A percentile compares a stretch with the other conserved stretches of the same genome.
Conservation (phyloP, 768 basidiomycete species). For the Lactarius hengduanensis region DNA sequence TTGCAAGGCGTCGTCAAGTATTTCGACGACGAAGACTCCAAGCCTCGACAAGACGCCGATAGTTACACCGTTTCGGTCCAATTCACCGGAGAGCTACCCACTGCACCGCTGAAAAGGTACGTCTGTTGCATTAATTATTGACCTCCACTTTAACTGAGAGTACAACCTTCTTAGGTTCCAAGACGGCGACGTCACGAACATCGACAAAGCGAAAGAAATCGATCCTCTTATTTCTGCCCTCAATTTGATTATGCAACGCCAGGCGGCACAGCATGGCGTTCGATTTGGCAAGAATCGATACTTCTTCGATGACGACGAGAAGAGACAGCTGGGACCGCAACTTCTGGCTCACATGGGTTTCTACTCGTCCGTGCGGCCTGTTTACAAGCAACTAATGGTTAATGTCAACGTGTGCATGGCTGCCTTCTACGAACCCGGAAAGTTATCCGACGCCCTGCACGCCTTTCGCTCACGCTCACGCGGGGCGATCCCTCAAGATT, state of each 20-base stretch:
- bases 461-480: constrained; percentile 45
- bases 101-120: constrained; percentile 37
- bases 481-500: constrained; percentile 47
- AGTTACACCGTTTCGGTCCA: constrained; percentile 43
- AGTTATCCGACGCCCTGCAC: constrained; percentile 57
- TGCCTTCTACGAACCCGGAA: constrained; percentile 57
- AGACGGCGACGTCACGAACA: constrained; percentile 52
- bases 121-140: constrained; percentile 23
- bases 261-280: constrained; percentile 53
- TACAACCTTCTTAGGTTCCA: constrained; percentile 48
- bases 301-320: constrained; percentile 47
- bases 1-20: constrained; percentile 37
- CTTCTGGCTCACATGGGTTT: constrained; percentile 49
- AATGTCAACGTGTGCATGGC: constrained; percentile 56
- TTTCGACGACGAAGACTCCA: constrained; percentile 41
- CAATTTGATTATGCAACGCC: constrained; percentile 60
- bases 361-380: constrained; percentile 51
- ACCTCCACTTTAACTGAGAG: background rate
- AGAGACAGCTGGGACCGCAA: constrained; percentile 37
- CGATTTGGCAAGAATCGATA: constrained; percentile 65
- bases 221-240: constrained; percentile 60
- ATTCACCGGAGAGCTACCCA: constrained; percentile 36
- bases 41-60: constrained; percentile 39
- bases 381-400: constrained; percentile 49
- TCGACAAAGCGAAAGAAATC: constrained; percentile 48